phyloP scores from a whole-genome alignment of 352 stramenopile genomes.

The Globisporangium paroecandrum region DNA sequence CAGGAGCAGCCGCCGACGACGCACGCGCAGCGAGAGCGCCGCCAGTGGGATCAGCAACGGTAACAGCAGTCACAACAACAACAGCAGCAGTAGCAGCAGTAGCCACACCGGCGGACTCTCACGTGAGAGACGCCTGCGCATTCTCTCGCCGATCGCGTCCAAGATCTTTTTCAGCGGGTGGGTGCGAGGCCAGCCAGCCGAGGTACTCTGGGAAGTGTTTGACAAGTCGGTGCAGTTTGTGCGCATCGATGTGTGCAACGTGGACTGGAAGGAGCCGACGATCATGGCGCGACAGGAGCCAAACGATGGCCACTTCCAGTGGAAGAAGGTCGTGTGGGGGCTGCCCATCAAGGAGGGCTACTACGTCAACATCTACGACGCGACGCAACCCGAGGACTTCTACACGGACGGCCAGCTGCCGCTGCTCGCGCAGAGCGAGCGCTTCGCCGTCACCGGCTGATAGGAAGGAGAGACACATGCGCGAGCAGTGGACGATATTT shows the following conservation, averaged over 20 bases:
- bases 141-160: constrained; percentile 45
- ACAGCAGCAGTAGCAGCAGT: constrained; percentile 24
- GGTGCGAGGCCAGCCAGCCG: constrained; percentile 72
- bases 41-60: constrained; percentile 15
- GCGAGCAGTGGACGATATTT: constrained; percentile 9
- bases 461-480: neutral
- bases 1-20: constrained; percentile 25
- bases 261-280: constrained; percentile 74
- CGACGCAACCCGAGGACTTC: constrained; percentile 39
- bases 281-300: constrained; percentile 64
- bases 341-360: constrained; percentile 84
- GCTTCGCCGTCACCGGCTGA: constrained; percentile 59
- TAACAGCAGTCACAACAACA: constrained; percentile 22
- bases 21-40: constrained; percentile 35
- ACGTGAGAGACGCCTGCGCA: constrained; percentile 42
- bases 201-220: constrained; percentile 76
- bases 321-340: constrained; percentile 80
- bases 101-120: constrained; percentile 13
- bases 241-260: constrained; percentile 86
- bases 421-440: constrained; percentile 66
- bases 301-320: constrained; percentile 71
- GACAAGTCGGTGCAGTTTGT: constrained; percentile 67
- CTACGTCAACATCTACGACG: constrained; percentile 88
- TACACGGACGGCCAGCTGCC: constrained; percentile 30
- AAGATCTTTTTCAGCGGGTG: constrained; percentile 55